phyloP scores from a whole-genome alignment of 2,329 filamentous ascomycete genomes.

The Thelonectria olida region DNA sequence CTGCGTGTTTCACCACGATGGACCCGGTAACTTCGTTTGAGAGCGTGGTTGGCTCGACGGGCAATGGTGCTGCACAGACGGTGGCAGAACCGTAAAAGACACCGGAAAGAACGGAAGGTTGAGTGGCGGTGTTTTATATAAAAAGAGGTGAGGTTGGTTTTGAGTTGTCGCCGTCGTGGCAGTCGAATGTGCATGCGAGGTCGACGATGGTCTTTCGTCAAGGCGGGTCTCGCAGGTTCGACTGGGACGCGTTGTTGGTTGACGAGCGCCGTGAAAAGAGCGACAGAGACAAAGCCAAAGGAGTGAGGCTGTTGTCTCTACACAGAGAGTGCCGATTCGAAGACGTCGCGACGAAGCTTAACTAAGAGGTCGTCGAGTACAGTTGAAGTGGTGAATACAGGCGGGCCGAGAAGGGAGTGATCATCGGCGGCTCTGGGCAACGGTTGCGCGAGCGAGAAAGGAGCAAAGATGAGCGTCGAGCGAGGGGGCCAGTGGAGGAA shows the following conservation, averaged over 20 bases:
- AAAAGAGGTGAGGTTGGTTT: slow-evolving; percentile 1
- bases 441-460: slow-evolving; percentile 29
- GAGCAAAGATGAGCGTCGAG: slow-evolving; percentile 27
- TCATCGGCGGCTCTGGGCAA: slow-evolving; percentile 36
- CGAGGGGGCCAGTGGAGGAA: slow-evolving; percentile 17
- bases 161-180: slow-evolving; percentile 11
- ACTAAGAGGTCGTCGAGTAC: slow-evolving; percentile 23
- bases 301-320: slow-evolving; percentile 20
- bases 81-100: slow-evolving; percentile 2
- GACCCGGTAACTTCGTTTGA: slow-evolving; percentile 21
- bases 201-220: slow-evolving; percentile 10
- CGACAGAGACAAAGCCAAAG: slow-evolving; percentile 14
- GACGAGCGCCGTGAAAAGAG: neutral
- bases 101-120: slow-evolving; percentile 3
- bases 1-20: slow-evolving; percentile 40
- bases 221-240: slow-evolving; percentile 4
- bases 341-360: slow-evolving; percentile 16
- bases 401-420: slow-evolving; percentile 35
- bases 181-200: neutral
- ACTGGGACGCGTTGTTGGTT: slow-evolving; percentile 14
- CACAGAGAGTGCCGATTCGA: neutral
- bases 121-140: slow-evolving; percentile 10
- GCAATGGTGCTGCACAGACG: slow-evolving; percentile 19
- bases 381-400: slow-evolving; percentile 26
- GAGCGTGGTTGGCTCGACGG: slow-evolving; percentile 22